Percentiles rank a stretch among this genome's conserved stretches.
Conservation (phyloP, 2,329 filamentous ascomycete genomes). For the Epichloe gansuensis region DNA sequence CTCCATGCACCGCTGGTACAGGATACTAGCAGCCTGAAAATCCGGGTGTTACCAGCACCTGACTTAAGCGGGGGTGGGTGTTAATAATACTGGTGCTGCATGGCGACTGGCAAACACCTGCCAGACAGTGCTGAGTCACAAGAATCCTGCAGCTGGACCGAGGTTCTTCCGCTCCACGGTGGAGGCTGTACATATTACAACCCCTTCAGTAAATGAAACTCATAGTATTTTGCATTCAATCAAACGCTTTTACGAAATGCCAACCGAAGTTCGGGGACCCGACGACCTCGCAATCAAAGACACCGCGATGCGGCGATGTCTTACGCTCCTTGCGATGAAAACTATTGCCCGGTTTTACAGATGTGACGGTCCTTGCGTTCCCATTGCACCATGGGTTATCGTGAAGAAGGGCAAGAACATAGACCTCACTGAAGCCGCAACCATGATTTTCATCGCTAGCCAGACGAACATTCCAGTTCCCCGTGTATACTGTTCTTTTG, state of each 20-base stretch:
- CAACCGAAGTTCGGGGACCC: not conserved
- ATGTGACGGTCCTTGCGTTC: not conserved
- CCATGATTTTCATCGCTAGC: conserved; percentile 11
- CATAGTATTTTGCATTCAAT: not conserved
- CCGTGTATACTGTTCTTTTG: conserved; percentile 19
- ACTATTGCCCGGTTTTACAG: not conserved
- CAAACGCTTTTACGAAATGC: not conserved
- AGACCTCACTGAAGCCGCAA: conserved; percentile 12
- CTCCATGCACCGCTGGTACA: too few species aligned
- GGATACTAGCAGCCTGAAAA: too few species aligned
- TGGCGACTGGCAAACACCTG: too few species aligned
- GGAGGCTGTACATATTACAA: not conserved
- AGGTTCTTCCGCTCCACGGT: not conserved
- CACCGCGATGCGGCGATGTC: not conserved
- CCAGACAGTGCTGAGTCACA: too few species aligned
- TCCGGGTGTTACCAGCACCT: too few species aligned
- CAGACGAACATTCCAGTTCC: conserved; percentile 14
- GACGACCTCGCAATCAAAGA: not conserved
- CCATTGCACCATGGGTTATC: not conserved
- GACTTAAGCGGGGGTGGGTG: too few species aligned
- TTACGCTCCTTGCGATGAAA: not conserved
- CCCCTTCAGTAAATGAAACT: not conserved
- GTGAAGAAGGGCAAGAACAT: not conserved
- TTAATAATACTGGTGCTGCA: too few species aligned
- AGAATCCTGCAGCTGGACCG: not conserved